A percentile compares a stretch with the other conserved stretches of the same genome.
Conservation (phyloP, 2,329 filamentous ascomycete species). For the Dichotomopilus funicola region DNA sequence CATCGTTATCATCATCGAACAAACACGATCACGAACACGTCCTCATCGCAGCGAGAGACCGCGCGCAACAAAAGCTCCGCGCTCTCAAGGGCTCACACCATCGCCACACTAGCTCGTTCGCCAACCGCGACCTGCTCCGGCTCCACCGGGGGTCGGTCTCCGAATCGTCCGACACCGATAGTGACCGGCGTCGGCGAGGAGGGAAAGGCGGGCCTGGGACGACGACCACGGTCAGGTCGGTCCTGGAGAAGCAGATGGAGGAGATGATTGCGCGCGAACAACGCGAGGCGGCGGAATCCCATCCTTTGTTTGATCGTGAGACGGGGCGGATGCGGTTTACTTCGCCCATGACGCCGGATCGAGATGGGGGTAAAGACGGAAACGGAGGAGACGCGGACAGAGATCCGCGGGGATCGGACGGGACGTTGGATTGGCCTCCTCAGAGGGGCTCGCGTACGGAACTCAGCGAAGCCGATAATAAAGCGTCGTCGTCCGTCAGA, state of each 20-base stretch:
- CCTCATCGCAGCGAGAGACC: conserved; percentile 49
- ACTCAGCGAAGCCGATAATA: conserved; percentile 34
- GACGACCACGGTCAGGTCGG: conserved; percentile 43
- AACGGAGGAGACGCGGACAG: not conserved
- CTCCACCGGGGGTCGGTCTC: conserved; percentile 51
- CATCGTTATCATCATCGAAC: conserved; percentile 20
- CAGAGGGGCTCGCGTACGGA: conserved; percentile 35
- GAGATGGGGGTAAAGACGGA: conserved; percentile 23
- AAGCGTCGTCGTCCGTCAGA: conserved; percentile 15
- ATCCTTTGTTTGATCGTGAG: conserved; percentile 26
- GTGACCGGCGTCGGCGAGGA: conserved; percentile 34
- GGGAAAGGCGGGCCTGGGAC: conserved; percentile 36
- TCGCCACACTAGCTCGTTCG: conserved; percentile 43
- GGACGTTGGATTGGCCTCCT: conserved; percentile 25
- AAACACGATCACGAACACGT: conserved; percentile 37
- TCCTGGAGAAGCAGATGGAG: conserved; percentile 56
- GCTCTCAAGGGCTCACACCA: conserved; percentile 50
- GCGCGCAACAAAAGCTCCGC: conserved; percentile 55
- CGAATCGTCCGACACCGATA: conserved; percentile 54
- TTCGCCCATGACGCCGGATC: conserved; percentile 30
- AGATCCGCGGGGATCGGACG: no score
- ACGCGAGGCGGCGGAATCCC: conserved; percentile 34
- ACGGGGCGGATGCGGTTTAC: conserved; percentile 30
- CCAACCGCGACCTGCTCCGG: conserved; percentile 47
- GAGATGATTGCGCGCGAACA: conserved; percentile 53